A percentile compares a stretch with the other conserved stretches of the same genome.
These are phyloP conservation scores for Tieghemiomyces parasiticus DNA, from an alignment of 192 early-diverging fungal species.

Conservation along the genomic window DNA sequence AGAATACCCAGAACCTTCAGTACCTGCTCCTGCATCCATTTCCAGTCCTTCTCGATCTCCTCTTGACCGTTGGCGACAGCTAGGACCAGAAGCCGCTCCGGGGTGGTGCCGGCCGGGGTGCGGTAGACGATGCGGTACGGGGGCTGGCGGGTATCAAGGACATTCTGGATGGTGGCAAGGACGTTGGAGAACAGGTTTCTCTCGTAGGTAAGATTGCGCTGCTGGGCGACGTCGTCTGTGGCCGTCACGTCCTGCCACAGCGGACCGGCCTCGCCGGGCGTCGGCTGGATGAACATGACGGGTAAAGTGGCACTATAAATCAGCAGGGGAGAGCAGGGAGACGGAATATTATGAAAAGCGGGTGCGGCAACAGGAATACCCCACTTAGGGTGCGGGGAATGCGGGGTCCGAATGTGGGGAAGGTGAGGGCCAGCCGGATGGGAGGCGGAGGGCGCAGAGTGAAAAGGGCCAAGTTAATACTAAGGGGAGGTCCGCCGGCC, in stretches of 20 bases:
- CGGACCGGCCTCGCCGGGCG: slow-evolving; percentile 32
- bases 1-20: slow-evolving; percentile 49
- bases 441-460: too few relatives aligned
- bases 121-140: slow-evolving; percentile 78
- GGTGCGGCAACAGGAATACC: too few relatives aligned
- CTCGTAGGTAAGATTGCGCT: slow-evolving; percentile 43
- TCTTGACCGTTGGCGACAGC: slow-evolving; percentile 71
- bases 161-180: slow-evolving; percentile 85
- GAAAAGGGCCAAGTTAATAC: too few relatives aligned
- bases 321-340: too few relatives aligned
- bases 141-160: slow-evolving; percentile 87
- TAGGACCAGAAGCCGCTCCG: slow-evolving; percentile 55
- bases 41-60: slow-evolving; percentile 79
- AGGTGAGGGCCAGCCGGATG: too few relatives aligned
- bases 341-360: too few relatives aligned
- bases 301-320: too few relatives aligned
- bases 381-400: too few relatives aligned
- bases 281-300: slow-evolving; percentile 35
- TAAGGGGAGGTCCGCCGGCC: too few relatives aligned
- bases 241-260: slow-evolving; percentile 52
- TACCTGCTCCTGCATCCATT: slow-evolving; percentile 73
- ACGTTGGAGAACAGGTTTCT: slow-evolving; percentile 45
- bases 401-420: too few relatives aligned
- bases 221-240: slow-evolving; percentile 49
- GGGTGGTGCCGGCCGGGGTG: slow-evolving; percentile 29